Base-by-base conservation (phyloP, 371 early-diverging fungal species). In the Phascolomyces articulosus region DNA sequence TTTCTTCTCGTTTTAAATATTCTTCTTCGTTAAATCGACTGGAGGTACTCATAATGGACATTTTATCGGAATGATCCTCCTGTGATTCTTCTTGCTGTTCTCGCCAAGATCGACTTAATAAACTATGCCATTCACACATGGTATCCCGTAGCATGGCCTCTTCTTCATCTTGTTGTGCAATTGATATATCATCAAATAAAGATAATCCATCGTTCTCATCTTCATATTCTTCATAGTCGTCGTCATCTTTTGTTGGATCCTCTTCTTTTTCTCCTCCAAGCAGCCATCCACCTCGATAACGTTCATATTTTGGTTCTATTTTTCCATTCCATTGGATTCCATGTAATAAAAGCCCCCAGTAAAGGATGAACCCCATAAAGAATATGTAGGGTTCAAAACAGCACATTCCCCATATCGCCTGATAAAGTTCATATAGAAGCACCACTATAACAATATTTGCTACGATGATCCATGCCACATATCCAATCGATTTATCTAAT, bases 81-180 rank as follows among this genome's bases (percentile, higher is more conserved):
- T 34, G 34, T 34, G 0, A 2, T 13, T n/a, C 40, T 68, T 68
- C 15, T 44, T 16, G 4, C 15, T 15, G 31, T 38, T 70, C 28
- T 34, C 71, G 70, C 77, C 77, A 80, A 20, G 75, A 60, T 47
- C 77, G 67, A 11, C 72, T 72, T 15, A 79, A 29, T 16, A 79
- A 40, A 49, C 70, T 63, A 38, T 67, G 34, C 40, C 40, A 40
- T 26, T 62, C 53, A 27, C 40, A 40, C 16, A 40, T 27, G 9
- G 11, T 49, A 34, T 41, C 8, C 11, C 31, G 63, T 28, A 51
- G 15, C 9, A 31, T 40, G 34, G 38, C 48, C 28, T 27, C 21
- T 13, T 62, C 55, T n/a, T 21, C 34, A 24, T 60, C 40, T 18
- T 48, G 44, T 27, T 60, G 27, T 15, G 15, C 23, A 48, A 60